Base-by-base conservation (phyloP, 75 land plant species). In the Azolla pinnata region DNA sequence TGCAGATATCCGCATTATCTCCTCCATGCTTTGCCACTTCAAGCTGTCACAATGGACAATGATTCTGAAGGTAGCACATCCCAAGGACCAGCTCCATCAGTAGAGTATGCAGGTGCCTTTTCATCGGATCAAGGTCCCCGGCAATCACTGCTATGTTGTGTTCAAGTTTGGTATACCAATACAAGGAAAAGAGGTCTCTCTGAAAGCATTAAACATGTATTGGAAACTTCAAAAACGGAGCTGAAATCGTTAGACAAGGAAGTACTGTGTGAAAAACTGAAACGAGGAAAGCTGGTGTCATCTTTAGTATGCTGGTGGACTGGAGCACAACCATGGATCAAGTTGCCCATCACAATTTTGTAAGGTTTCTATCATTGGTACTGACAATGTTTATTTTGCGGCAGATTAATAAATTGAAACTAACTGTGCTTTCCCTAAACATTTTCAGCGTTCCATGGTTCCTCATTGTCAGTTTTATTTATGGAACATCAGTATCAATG, bases 401-500 rank as follows among this genome's bases (percentile, higher is more conserved):
- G n/a, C n/a, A n/a, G n/a, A n/a, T n/a, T n/a, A n/a, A n/a, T n/a
- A n/a, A n/a, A n/a, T n/a, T n/a, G n/a, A n/a, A n/a, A n/a, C n/a
- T n/a, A n/a, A n/a, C n/a, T n/a, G n/a, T n/a, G n/a, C n/a, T n/a
- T n/a, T n/a, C n/a, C n/a, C n/a, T n/a, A n/a, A n/a, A n/a, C n/a
- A n/a, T n/a, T n/a, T n/a, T n/a, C 96, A 89, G 96, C 46, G 21
- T 78, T 17, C 75, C 86, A 33, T 63, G 40, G 35, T 89, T 59
- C 65, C 50, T 81, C 51, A 63, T 77, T 33, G 70, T 85, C 44
- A 85, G 63, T 55, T 27, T 76, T 26, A 23, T 61, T 16, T 79
- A 80, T 81, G 96, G 89, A 59, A 30, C 65, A 35, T 71, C 74
- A 66, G 84, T 76, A 19, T 62, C 86, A 7, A 83, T 53, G 54